Evolutionary conservation across 1,139 yeast genomes (phyloP).

Genomic region (Hyphopichia burtonii): DNA sequence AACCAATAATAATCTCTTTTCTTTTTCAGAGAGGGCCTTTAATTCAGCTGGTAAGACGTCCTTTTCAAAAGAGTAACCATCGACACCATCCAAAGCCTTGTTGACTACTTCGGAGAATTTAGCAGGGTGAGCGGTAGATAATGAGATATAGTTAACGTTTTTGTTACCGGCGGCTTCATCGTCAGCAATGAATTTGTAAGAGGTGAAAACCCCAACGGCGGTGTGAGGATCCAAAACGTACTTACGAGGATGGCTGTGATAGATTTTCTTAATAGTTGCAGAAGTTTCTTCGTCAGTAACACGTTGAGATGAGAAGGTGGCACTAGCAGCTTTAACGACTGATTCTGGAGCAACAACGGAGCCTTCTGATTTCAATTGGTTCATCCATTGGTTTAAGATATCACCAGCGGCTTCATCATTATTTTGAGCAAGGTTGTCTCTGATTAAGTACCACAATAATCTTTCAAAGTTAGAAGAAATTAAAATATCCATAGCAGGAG

Average conservation of each 20-base stretch:
- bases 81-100: constrained; percentile 62
- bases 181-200: constrained; percentile 57
- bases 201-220: constrained; percentile 87
- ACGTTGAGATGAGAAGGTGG: constrained; percentile 73
- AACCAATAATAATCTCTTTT: constrained; percentile 74
- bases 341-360: constrained; percentile 67
- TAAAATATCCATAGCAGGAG: constrained; percentile 98
- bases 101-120: constrained; percentile 96
- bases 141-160: constrained; percentile 61
- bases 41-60: constrained; percentile 90
- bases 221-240: constrained; percentile 96
- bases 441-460: constrained; percentile 88
- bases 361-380: constrained; percentile 70
- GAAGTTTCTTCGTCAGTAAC: constrained; percentile 78
- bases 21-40: constrained; percentile 65
- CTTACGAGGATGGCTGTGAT: constrained; percentile 57
- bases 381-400: constrained; percentile 74
- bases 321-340: constrained; percentile 65
- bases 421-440: constrained; percentile 57
- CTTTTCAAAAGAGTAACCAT: constrained; percentile 78
- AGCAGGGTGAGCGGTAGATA: constrained; percentile 98
- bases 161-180: constrained; percentile 38
- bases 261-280: constrained; percentile 69
- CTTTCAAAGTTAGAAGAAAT: constrained; percentile 96
- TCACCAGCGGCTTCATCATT: constrained; percentile 73